Base-by-base conservation (phyloP, 129 eudicot species). In the Helichrysum umbraculigerum region DNA sequence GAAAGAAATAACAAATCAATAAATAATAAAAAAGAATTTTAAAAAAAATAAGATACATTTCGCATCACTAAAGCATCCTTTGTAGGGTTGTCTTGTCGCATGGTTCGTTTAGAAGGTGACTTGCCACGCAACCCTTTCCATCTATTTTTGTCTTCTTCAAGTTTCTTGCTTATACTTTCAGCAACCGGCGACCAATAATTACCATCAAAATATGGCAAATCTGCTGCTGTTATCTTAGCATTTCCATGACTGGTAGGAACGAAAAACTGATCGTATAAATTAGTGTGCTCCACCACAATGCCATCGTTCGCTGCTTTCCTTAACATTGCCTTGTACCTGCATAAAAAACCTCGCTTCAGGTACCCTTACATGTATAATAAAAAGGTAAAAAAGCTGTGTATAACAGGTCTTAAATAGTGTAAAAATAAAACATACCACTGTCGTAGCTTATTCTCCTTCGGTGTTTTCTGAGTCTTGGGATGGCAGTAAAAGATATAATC, bases 181-280 rank as follows among this genome's bases (percentile, higher is more conserved):
- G 91, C 91, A 82, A 82, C 81, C 58, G 59, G 47, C 60, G 91
- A 81, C 96, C 93, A 92, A 79, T 75, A 89, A 78, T 80, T 87
- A 59, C 98, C 98, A 68, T 86, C 92, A 84, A 92, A 89, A 72
- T 89, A 89, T 15, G 98, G 98, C 76, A 92, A 81, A 70, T 86
- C 85, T 33, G 96, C 88, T 42, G 88, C 93, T 19, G 90, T 92
- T 68, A 92, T 72, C 82, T 86, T 89, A 63, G 25, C 68, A 59
- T 73, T 86, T 78, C 57, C 50, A 25, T 71, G 65, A 25, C 47
- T 86, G 67, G 57, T 66, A 28, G 91, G 86, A 50, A 81, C 61
- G 78, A 92, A 92, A 77, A 89, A 89, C 19, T 70, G 35, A 25
- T 89, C 87, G 75, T 86, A 85, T 19, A 92, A 83, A 77, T 84